Base-by-base conservation (phyloP, 2,329 filamentous ascomycete species). In the Conoideocrella luteorostrata region DNA sequence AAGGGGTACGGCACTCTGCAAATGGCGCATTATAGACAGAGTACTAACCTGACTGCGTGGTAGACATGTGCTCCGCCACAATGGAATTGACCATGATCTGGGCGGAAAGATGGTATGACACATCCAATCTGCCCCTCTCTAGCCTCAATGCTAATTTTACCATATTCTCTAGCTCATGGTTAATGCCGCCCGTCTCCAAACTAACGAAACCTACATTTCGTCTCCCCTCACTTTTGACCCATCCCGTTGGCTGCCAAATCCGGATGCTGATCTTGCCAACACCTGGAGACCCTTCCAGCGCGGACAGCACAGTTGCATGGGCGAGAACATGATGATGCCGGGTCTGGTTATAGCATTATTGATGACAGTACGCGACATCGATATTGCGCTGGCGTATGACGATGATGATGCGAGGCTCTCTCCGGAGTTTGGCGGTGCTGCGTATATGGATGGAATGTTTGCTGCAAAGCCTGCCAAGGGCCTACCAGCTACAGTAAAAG, bases 261-360 rank as follows among this genome's bases (percentile, higher is more conserved):
- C 40, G 6, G 7, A 12, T 17, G 32, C 40, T 10, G 40, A 35
- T n/a, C 32, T 42, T 12, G 40, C 32, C 23, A 42, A 35, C 17
- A 22, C 23, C 3, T 42, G 32, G 32, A 33, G 40, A 4, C 40
- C 22, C 4, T 42, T 42, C 36, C 40, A 29, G 32, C 30, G 40
- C 12, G 40, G 40, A 15, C 40, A 42, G 32, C 40, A 42, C 32
- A 36, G 40, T 10, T 42, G 40, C 12, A 42, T 42, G 40, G 40
- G 40, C 12, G 40, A 42, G 40, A 42, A 42, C 30, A 35, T 42
- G 30, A 42, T 42, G 22, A 42, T 42, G 40, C 40, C 40, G 22
- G 40, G 30, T 3, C 11, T 42, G 17, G 40, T 36, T 7, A 37
- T 20, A 5, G 41, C 41, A 10, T 18, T 43, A 13, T 17, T 43